Conservation (phyloP, 768 basidiomycete species). For the Roridomyces roridus region DNA sequence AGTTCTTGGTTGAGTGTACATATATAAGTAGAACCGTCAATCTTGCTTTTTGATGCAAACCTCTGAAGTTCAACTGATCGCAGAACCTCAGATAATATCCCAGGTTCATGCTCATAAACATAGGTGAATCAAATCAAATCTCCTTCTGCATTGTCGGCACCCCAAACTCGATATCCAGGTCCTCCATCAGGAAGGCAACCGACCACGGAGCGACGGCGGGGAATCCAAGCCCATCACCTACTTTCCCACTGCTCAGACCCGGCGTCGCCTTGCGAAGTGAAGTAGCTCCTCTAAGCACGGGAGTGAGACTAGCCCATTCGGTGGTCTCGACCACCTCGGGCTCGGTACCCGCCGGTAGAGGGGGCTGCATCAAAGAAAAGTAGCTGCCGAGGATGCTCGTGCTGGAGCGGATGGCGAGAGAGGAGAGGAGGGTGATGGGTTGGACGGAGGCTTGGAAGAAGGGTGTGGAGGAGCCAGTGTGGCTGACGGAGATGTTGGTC, state of each 20-base stretch:
- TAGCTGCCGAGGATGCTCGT: slow-evolving; percentile 22
- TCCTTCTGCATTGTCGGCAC: slow-evolving; percentile 6
- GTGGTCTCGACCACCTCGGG: slow-evolving; percentile 30
- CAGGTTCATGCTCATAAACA: too few relatives aligned
- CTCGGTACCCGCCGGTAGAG: slow-evolving; percentile 27
- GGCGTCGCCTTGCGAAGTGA: slow-evolving; percentile 22
- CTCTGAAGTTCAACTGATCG: too few relatives aligned
- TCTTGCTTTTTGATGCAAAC: too few relatives aligned
- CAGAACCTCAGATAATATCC: too few relatives aligned
- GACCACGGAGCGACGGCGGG: slow-evolving; percentile 34
- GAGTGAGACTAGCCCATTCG: slow-evolving; percentile 26
- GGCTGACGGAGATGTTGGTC: slow-evolving; percentile 32
- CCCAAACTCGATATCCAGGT: slow-evolving; percentile 18
- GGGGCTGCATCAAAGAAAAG: slow-evolving; percentile 28
- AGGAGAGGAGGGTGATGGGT: slow-evolving; percentile 32
- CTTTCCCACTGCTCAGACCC: slow-evolving; percentile 22
- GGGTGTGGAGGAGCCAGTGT: slow-evolving; percentile 26
- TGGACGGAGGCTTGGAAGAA: slow-evolving; percentile 38
- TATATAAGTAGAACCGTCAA: too few relatives aligned
- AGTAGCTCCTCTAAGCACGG: slow-evolving; percentile 22
- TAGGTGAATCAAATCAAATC: slow-evolving; percentile 10
- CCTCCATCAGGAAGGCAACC: slow-evolving; percentile 18
- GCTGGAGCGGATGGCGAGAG: slow-evolving; percentile 29
- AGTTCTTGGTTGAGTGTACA: too few relatives aligned
- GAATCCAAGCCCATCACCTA: slow-evolving; percentile 33